A percentile compares a stretch with the other conserved stretches of the same genome.
phyloP scores from a whole-genome alignment of 2,329 filamentous ascomycete genomes.

The Paraconiothyrium brasiliense region DNA sequence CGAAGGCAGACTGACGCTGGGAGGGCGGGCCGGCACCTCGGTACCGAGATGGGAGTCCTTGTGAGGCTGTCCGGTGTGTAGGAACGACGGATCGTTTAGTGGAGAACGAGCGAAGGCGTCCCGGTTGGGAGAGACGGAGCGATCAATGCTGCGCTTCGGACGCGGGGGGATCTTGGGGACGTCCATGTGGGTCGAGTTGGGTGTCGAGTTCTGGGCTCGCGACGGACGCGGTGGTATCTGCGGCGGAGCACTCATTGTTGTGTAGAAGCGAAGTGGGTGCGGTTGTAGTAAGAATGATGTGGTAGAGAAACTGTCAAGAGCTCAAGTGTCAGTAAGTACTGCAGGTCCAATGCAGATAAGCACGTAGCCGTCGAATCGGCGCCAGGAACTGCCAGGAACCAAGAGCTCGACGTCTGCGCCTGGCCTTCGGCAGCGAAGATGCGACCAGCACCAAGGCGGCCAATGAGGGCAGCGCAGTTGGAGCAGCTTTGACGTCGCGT shows the following conservation, averaged over 20 bases:
- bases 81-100: conserved; percentile 74
- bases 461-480: conserved; percentile 33
- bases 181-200: conserved; percentile 56
- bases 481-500: conserved; percentile 27
- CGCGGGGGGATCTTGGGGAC: conserved; percentile 82
- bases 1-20: conserved; percentile 83
- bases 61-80: conserved; percentile 47
- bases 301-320: conserved; percentile 22
- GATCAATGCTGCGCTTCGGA: conserved; percentile 73
- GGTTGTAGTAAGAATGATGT: conserved; percentile 22
- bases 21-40: conserved; percentile 66
- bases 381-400: conserved; percentile 17
- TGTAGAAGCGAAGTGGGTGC: conserved; percentile 25
- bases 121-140: conserved; percentile 79
- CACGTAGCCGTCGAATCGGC: conserved; percentile 23
- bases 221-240: conserved; percentile 70
- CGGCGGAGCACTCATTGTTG: conserved; percentile 59
- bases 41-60: conserved; percentile 48
- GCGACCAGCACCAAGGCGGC: conserved; percentile 24
- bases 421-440: conserved; percentile 28
- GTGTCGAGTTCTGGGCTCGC: conserved; percentile 60
- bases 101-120: conserved; percentile 87
- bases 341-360: conserved; percentile 36
- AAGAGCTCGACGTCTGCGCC: conserved; percentile 30
- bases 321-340: conserved; percentile 34